These are phyloP conservation scores for Sclerotinia spermophila DNA, from an alignment of 2,329 filamentous ascomycete species.

Conservation along the genomic window DNA sequence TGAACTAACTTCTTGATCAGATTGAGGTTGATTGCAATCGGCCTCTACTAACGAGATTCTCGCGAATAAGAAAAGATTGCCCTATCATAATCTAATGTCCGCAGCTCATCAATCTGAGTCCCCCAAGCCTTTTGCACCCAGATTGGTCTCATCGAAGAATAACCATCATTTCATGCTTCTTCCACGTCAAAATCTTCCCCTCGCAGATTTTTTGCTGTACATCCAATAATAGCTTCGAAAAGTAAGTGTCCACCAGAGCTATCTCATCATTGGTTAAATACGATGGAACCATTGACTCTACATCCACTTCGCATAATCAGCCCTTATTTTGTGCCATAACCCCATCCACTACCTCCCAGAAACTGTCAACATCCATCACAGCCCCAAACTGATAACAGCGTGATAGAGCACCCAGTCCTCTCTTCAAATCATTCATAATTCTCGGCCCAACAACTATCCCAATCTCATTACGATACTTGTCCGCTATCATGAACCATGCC, in stretches of 20 bases:
- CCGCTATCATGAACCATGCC: constrained; percentile 32
- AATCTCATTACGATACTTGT: constrained; percentile 19
- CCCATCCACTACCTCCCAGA: constrained; percentile 29
- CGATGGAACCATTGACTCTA: not conserved
- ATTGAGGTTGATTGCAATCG: not conserved
- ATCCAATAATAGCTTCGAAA: not conserved
- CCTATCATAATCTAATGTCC: not conserved
- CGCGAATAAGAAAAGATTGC: not conserved
- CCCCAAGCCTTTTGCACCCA: not conserved
- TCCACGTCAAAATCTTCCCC: no score
- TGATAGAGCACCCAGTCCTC: constrained; percentile 24
- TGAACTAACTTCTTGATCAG: not conserved
- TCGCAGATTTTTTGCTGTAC: not conserved
- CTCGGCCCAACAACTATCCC: constrained; percentile 2
- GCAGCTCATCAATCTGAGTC: no score
- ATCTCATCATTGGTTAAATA: not conserved
- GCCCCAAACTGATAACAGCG: constrained; percentile 33
- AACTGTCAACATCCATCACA: constrained; percentile 29
- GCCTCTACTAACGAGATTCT: not conserved
- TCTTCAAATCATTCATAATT: constrained; percentile 27
- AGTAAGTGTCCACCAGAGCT: not conserved
- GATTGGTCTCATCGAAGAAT: not conserved
- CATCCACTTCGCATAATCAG: not conserved
- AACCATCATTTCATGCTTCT: not conserved
- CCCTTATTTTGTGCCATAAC: constrained; percentile 10